These are phyloP conservation scores for Mucor plumbeus DNA, from an alignment of 371 early-diverging fungal genomes.

Conservation along the genomic window DNA sequence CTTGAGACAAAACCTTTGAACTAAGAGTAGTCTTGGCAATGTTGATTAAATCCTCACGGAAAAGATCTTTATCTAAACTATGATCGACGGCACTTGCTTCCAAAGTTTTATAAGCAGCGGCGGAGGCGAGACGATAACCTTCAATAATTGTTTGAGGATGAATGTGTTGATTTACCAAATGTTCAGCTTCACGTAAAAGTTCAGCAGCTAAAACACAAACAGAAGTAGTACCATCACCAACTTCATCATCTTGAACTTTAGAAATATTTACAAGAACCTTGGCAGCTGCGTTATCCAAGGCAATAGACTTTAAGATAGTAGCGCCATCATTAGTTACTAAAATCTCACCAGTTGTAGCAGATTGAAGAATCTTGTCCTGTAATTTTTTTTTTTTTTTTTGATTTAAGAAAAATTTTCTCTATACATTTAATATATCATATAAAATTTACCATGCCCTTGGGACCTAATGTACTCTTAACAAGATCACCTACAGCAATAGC, in stretches of 20 bases:
- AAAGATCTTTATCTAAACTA: slow-evolving; percentile 65
- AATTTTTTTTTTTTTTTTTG: neutral
- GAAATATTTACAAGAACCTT: slow-evolving; percentile 98
- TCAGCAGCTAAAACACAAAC: slow-evolving; percentile 99
- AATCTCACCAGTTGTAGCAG: slow-evolving; percentile 84
- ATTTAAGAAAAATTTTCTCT: slow-evolving; percentile 12
- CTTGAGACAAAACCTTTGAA: slow-evolving; percentile 97
- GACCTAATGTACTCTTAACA: slow-evolving; percentile 91
- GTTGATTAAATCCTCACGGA: slow-evolving; percentile 91
- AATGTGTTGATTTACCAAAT: slow-evolving; percentile 90
- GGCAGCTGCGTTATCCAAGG: slow-evolving; percentile 98
- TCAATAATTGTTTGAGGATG: slow-evolving; percentile 99
- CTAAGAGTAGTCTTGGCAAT: slow-evolving; percentile 99
- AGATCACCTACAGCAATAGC: slow-evolving; percentile 98
- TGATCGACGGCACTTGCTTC: slow-evolving; percentile 87
- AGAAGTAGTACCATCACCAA: slow-evolving; percentile 99
- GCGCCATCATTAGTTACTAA: slow-evolving; percentile 99
- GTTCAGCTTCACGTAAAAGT: slow-evolving; percentile 96
- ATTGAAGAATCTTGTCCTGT: slow-evolving; percentile 97
- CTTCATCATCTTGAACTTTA: slow-evolving; percentile 99
- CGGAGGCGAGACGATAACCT: slow-evolving; percentile 94
- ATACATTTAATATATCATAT: neutral
- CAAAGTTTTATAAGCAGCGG: slow-evolving; percentile 87
- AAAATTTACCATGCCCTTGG: slow-evolving; percentile 79
- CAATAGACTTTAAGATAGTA: slow-evolving; percentile 98